These are phyloP conservation scores for Laguncularia racemosa DNA, from an alignment of 345 rosid species.

Conservation along the genomic window DNA sequence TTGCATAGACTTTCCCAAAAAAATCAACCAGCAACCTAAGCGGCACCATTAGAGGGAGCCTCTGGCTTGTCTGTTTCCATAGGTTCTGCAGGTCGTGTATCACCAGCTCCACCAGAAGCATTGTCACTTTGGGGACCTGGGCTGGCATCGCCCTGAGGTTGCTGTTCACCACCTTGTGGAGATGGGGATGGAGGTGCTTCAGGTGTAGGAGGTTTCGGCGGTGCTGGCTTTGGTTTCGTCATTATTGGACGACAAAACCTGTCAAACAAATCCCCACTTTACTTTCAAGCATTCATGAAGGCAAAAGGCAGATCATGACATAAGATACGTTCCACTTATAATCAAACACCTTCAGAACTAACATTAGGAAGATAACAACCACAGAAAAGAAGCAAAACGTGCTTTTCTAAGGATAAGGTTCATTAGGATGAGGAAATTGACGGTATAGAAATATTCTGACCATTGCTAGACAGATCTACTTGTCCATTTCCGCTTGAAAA, in stretches of 20 bases:
- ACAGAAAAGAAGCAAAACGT: too few species aligned
- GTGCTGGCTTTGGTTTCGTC: conserved; percentile 74
- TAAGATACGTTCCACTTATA: too few species aligned
- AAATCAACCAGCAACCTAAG: conserved; percentile 11
- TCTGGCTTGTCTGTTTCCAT: conserved; percentile 73
- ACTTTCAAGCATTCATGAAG: too few species aligned
- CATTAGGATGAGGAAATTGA: background rate
- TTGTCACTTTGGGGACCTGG: conserved; percentile 12
- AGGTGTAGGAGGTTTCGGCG: conserved; percentile 52
- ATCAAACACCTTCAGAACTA: too few species aligned
- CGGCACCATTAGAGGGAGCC: conserved; percentile 7
- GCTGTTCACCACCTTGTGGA: conserved; percentile 37
- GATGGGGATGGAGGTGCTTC: conserved; percentile 51
- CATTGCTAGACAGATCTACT: background rate
- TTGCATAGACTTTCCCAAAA: background rate
- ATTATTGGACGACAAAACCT: conserved; percentile 87
- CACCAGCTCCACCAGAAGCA: conserved; percentile 13
- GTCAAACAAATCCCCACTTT: background rate
- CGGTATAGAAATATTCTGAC: background rate
- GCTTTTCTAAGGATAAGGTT: background rate
- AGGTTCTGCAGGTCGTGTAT: conserved; percentile 42
- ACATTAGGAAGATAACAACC: too few species aligned
- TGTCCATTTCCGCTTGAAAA: too few species aligned
- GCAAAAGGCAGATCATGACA: too few species aligned
- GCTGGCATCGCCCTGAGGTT: conserved; percentile 14